Conservation (phyloP, 1,139 yeast genomes). For the Taphrina wiesneri region DNA sequence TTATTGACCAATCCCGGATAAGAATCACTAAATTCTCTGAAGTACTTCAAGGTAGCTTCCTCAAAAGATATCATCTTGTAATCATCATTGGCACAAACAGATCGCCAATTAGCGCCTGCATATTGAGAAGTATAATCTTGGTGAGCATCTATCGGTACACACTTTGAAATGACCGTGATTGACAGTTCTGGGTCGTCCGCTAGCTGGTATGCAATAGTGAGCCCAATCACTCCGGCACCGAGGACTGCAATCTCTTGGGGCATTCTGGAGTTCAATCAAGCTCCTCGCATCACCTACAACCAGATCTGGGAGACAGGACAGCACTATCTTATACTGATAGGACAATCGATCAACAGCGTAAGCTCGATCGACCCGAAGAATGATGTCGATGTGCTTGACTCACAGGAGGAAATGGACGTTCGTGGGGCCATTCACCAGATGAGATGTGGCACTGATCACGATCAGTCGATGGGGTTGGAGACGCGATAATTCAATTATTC, state of each 20-base stretch:
- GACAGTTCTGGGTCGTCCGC: conserved; percentile 51
- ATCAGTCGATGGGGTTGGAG: too few species aligned
- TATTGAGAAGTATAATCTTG: conserved; percentile 72
- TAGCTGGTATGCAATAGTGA: conserved; percentile 60
- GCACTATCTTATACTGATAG: too few species aligned
- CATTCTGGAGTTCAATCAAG: background rate
- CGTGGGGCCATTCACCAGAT: too few species aligned
- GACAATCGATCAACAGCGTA: too few species aligned
- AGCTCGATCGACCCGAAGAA: too few species aligned
- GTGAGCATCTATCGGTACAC: conserved; percentile 72
- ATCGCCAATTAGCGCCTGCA: conserved; percentile 61
- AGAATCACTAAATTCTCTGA: background rate
- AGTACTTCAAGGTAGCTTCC: conserved; percentile 11
- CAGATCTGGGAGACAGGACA: too few species aligned
- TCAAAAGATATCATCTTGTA: conserved; percentile 11
- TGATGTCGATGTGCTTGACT: too few species aligned
- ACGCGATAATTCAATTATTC: too few species aligned
- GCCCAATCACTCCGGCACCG: conserved; percentile 69
- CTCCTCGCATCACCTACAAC: background rate
- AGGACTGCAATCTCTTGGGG: conserved; percentile 4
- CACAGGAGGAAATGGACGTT: too few species aligned
- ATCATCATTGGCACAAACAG: conserved; percentile 38
- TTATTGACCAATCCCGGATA: conserved; percentile 24
- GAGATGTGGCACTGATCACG: too few species aligned
- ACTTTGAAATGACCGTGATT: conserved; percentile 63